Percentiles rank a stretch among this genome's conserved stretches.
Conservation (phyloP, 2,329 filamentous ascomycete genomes). For the Colletotrichum sp. region DNA sequence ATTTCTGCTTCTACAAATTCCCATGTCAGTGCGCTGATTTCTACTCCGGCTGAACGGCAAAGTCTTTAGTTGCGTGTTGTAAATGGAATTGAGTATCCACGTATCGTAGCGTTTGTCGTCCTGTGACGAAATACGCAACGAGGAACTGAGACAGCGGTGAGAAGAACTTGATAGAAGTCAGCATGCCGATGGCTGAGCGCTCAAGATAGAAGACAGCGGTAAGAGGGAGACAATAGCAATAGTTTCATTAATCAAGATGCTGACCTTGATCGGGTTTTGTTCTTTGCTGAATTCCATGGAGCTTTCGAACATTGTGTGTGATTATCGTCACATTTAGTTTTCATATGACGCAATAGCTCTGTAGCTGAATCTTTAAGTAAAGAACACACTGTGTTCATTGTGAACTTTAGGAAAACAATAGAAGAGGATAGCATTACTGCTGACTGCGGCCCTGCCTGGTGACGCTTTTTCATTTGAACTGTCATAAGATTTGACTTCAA, state of each 20-base stretch:
- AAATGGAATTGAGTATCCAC: background rate
- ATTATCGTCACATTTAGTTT: background rate
- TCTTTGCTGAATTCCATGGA: background rate
- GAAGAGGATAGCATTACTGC: too few species aligned
- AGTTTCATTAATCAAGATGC: background rate
- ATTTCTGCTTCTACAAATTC: background rate
- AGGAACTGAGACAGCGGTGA: background rate
- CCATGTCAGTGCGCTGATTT: background rate
- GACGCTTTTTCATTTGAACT: too few species aligned
- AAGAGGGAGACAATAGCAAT: background rate
- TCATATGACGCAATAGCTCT: background rate
- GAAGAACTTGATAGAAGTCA: too few species aligned
- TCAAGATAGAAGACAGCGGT: background rate
- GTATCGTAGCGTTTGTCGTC: background rate
- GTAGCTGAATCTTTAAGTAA: accelerated
- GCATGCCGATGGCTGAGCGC: too few species aligned
- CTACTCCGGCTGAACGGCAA: background rate
- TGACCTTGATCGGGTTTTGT: too few species aligned
- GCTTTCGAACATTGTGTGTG: background rate
- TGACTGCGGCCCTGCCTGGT: too few species aligned
- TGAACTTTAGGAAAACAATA: background rate
- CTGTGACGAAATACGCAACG: background rate
- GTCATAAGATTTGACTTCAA: too few species aligned
- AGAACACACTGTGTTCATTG: background rate
- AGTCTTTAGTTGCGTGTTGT: background rate